These are phyloP conservation scores for Trichoderma hamatum DNA, from an alignment of 2,329 filamentous ascomycete genomes.

Conservation along the genomic window DNA sequence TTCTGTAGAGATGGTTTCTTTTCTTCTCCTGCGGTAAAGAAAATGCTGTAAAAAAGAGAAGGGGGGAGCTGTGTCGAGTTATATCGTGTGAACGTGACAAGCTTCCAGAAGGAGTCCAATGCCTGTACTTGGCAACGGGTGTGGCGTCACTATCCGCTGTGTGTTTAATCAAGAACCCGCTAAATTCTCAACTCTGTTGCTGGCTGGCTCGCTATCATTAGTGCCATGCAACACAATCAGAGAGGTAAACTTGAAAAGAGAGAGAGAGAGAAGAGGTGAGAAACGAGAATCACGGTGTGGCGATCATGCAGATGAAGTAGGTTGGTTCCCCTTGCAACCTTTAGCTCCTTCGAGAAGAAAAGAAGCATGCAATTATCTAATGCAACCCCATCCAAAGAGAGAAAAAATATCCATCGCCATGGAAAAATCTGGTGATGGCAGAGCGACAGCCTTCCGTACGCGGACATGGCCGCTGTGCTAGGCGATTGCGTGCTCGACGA, in stretches of 20 bases:
- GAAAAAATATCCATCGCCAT: not conserved
- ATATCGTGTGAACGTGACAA: not conserved
- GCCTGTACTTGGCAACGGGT: constrained; percentile 17
- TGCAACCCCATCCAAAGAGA: not conserved
- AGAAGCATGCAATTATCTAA: constrained; percentile 19
- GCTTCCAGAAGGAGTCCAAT: constrained; percentile 19
- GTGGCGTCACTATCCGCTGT: constrained; percentile 21
- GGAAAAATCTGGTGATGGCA: constrained; percentile 17
- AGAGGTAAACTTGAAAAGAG: not conserved
- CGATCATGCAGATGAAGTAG: constrained; percentile 16
- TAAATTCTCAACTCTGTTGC: constrained; percentile 1
- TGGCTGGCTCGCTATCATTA: not conserved
- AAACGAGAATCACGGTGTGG: not conserved
- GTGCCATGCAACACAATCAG: not conserved
- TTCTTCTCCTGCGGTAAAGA: not conserved
- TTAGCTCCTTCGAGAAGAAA: constrained; percentile 23
- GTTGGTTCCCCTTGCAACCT: not conserved
- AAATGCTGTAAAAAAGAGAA: not conserved
- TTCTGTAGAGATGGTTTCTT: not conserved
- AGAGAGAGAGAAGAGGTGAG: not conserved
- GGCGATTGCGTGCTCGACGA: constrained; percentile 27
- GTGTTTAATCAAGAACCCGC: not conserved
- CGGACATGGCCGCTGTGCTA: constrained; percentile 25
- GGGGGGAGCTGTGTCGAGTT: not conserved
- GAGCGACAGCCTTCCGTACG: constrained; percentile 5